These are phyloP conservation scores for Nothopassalora personata DNA, from an alignment of 2,329 filamentous ascomycete genomes.

Conservation along the genomic window DNA sequence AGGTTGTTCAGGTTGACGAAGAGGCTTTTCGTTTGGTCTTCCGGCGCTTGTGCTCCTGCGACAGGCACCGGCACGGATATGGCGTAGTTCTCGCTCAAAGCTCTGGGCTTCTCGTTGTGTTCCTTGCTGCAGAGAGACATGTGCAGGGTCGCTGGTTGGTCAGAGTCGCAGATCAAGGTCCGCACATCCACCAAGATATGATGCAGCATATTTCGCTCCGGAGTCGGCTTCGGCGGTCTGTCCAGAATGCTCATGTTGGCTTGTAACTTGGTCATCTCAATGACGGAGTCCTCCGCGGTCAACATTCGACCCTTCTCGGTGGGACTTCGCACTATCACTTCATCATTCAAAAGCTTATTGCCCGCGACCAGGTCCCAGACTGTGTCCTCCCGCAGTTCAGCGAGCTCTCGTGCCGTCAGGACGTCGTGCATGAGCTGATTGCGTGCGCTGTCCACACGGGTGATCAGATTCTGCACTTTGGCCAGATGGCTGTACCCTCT, in stretches of 20 bases:
- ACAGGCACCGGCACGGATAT: constrained; percentile 73
- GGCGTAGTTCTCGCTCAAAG: constrained; percentile 76
- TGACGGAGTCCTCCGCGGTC: constrained; percentile 86
- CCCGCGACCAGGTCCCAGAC: constrained; percentile 93
- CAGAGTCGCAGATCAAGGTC: constrained; percentile 69
- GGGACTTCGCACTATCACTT: constrained; percentile 92
- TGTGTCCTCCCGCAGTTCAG: constrained; percentile 74
- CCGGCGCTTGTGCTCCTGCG: constrained; percentile 59
- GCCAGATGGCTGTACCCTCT: constrained; percentile 78
- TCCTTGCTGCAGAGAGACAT: constrained; percentile 72
- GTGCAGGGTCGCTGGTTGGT: constrained; percentile 69
- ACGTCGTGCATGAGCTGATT: constrained; percentile 93
- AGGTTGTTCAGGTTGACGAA: constrained; percentile 79
- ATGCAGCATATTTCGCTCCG: constrained; percentile 69
- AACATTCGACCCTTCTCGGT: constrained; percentile 75
- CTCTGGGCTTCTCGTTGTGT: constrained; percentile 56
- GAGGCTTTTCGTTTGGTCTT: constrained; percentile 70
- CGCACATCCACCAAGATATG: constrained; percentile 80
- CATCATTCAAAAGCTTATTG: constrained; percentile 88
- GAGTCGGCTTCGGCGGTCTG: constrained; percentile 63
- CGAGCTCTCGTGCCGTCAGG: constrained; percentile 77
- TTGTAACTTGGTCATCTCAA: constrained; percentile 85
- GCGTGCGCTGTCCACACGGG: constrained; percentile 75
- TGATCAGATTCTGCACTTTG: constrained; percentile 72
- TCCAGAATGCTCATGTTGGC: constrained; percentile 93